These are phyloP conservation scores for Xylaria digitata DNA, from an alignment of 2,329 filamentous ascomycete genomes.

Conservation along the genomic window DNA sequence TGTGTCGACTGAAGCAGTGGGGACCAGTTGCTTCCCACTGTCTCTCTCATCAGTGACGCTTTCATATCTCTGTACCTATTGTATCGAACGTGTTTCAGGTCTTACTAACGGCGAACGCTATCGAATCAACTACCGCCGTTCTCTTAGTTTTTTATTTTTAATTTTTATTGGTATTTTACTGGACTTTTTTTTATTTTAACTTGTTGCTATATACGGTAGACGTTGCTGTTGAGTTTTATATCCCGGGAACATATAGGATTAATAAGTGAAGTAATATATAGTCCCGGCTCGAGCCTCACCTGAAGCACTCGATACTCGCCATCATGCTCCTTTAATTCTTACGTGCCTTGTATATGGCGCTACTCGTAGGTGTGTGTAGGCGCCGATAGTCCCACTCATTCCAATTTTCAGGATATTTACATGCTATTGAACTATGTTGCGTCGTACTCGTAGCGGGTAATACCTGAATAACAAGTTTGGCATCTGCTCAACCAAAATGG, in stretches of 20 bases:
- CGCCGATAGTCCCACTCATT: constrained; percentile 1
- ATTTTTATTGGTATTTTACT: too few species aligned
- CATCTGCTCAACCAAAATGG: neutral
- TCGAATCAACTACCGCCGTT: constrained; percentile 30
- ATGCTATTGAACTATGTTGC: constrained; percentile 12
- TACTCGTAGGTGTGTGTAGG: neutral
- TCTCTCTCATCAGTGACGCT: constrained; percentile 24
- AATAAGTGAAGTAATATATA: constrained; percentile 6
- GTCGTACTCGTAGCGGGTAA: neutral
- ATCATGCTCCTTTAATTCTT: neutral
- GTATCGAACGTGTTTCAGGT: constrained; percentile 34
- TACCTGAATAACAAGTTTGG: neutral
- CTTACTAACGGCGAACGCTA: constrained; percentile 11
- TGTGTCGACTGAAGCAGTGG: constrained; percentile 11
- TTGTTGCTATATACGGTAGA: neutral
- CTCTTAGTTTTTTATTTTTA: neutral
- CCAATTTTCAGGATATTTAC: neutral
- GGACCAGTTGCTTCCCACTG: neutral
- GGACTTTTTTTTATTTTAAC: neutral
- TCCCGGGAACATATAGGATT: neutral
- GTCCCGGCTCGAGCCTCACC: constrained; percentile 14
- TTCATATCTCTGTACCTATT: constrained; percentile 23
- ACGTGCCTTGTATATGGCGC: neutral
- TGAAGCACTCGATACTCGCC: constrained; percentile 22
- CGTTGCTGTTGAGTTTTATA: constrained; percentile 4